Percentiles rank a stretch among this genome's conserved stretches.
Evolutionary conservation across 2,329 filamentous ascomycete genomes (phyloP).

Genomic region (Lasiodiplodia sp.): DNA sequence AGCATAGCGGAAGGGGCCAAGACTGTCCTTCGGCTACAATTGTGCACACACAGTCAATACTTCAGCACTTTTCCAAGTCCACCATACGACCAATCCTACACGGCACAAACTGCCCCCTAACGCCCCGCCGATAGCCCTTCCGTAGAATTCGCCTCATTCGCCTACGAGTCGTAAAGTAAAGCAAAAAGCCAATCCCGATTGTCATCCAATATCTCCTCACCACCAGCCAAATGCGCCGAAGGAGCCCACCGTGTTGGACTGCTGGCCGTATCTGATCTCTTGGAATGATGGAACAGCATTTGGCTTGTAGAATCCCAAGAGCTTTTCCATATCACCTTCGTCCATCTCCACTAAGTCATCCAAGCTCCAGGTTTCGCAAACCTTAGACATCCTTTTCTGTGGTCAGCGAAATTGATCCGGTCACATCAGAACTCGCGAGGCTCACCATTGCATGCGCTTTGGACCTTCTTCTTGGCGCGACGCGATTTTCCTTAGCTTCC

Average conservation of each 20-base stretch:
- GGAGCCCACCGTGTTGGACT: conserved; percentile 49
- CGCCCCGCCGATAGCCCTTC: background rate
- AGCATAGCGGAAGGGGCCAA: background rate
- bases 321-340: conserved; percentile 79
- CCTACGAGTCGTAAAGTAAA: too few species aligned
- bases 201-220: background rate
- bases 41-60: background rate
- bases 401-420: conserved; percentile 37
- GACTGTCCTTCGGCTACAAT: background rate
- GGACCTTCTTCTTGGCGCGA: conserved; percentile 76
- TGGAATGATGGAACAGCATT: conserved; percentile 53
- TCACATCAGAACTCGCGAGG: background rate
- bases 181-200: background rate
- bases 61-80: background rate
- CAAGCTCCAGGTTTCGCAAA: conserved; percentile 86
- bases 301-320: conserved; percentile 76
- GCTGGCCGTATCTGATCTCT: conserved; percentile 50
- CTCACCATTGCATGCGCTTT: conserved; percentile 87
- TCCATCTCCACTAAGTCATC: conserved; percentile 84
- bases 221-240: conserved; percentile 57
- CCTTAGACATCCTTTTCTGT: conserved; percentile 78
- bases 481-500: conserved; percentile 78
- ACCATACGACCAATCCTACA: background rate
- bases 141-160: background rate
- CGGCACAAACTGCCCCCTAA: background rate